Evolutionary conservation across 345 rosid genomes (phyloP).

Genomic region (Citrus inodora): DNA sequence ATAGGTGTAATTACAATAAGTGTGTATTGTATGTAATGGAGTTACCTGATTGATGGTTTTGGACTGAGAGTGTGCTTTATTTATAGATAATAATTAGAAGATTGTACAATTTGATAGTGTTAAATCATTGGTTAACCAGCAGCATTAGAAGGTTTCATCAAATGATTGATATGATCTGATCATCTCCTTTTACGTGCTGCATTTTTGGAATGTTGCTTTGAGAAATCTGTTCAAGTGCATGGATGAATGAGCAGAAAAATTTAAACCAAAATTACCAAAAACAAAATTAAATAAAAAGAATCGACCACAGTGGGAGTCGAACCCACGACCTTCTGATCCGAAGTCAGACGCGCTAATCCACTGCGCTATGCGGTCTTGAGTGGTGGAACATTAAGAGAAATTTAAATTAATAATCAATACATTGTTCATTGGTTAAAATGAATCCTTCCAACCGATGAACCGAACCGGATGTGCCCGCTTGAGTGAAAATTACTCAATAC

Average conservation of each 20-base stretch:
- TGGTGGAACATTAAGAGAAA: no score
- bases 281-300: neutral
- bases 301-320: constrained; percentile 95
- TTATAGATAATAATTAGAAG: neutral
- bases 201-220: no score
- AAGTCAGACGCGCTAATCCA: constrained; percentile 99
- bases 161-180: neutral
- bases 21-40: neutral
- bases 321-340: constrained; percentile 99
- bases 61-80: neutral
- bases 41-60: neutral
- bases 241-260: no score
- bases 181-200: neutral
- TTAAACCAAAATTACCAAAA: no score
- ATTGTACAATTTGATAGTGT: neutral
- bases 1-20: neutral
- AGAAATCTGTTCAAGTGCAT: no score
- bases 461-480: no score
- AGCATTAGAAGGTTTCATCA: neutral
- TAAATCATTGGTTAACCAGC: neutral
- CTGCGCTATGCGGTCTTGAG: constrained; percentile 86
- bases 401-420: no score
- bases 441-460: no score
- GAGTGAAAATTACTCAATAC: no score
- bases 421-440: no score